Percentiles rank a stretch among this genome's conserved stretches.
Conservation (phyloP, 768 basidiomycete genomes). For the Thelephora ganbajun region DNA sequence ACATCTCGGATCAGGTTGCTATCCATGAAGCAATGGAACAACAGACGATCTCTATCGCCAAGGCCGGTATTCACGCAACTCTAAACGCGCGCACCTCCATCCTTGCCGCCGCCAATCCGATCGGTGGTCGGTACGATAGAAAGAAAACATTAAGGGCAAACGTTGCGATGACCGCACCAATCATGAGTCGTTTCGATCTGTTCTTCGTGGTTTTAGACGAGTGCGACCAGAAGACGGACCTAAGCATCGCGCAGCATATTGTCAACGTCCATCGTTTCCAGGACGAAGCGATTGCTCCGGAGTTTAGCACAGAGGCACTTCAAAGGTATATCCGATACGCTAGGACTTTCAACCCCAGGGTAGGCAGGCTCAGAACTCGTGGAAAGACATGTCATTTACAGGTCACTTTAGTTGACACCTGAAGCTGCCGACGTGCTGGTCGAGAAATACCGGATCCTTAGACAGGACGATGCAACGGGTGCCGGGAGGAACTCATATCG, state of each 20-base stretch:
- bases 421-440: conserved; percentile 89
- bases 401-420: conserved; percentile 56
- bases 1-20: conserved; percentile 93
- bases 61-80: conserved; percentile 97
- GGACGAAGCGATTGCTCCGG: conserved; percentile 88
- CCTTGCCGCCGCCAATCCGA: conserved; percentile 92
- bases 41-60: conserved; percentile 97
- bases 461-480: conserved; percentile 88
- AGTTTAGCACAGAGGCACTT: conserved; percentile 92
- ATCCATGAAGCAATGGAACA: conserved; percentile 99
- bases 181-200: conserved; percentile 97
- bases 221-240: conserved; percentile 83
- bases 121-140: conserved; percentile 93
- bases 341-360: conserved; percentile 95
- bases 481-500: conserved; percentile 86
- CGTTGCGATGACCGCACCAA: conserved; percentile 94
- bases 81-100: conserved; percentile 96
- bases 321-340: conserved; percentile 97
- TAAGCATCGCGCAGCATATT: conserved; percentile 92
- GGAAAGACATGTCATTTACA: background rate
- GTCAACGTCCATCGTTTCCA: conserved; percentile 95
- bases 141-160: conserved; percentile 87
- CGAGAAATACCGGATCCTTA: conserved; percentile 83
- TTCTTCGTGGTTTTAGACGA: conserved; percentile 98
- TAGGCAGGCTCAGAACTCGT: conserved; percentile 16